Evolutionary conservation across 768 basidiomycete species (phyloP).

Genomic region (Xerocomus spinulosus): DNA sequence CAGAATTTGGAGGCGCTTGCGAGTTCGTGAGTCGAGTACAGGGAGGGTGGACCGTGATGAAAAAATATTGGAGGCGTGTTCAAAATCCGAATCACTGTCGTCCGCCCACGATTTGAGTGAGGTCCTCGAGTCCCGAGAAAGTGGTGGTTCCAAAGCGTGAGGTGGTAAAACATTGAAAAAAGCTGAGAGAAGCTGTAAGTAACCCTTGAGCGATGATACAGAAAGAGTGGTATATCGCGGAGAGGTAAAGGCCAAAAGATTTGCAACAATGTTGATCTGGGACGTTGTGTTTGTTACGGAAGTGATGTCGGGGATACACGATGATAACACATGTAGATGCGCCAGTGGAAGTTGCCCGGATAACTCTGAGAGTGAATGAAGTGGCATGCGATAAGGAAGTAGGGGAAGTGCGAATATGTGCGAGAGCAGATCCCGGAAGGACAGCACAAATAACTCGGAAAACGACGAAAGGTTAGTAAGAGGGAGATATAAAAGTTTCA

Average conservation of each 20-base stretch:
- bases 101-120: slow-evolving; percentile 17
- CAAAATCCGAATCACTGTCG: slow-evolving; percentile 42
- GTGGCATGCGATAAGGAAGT: slow-evolving; percentile 70
- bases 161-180: slow-evolving; percentile 53
- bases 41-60: slow-evolving; percentile 33
- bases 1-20: slow-evolving; percentile 59
- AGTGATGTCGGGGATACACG: slow-evolving; percentile 29
- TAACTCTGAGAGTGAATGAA: slow-evolving; percentile 57
- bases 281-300: slow-evolving; percentile 27
- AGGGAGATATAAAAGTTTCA: slow-evolving; percentile 25
- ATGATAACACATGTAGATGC: slow-evolving; percentile 32
- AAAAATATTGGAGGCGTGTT: slow-evolving; percentile 33
- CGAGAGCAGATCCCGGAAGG: slow-evolving; percentile 42
- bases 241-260: slow-evolving; percentile 59
- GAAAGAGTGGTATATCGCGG: slow-evolving; percentile 55
- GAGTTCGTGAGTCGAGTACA: slow-evolving; percentile 52
- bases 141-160: slow-evolving; percentile 46
- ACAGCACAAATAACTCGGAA: slow-evolving; percentile 21
- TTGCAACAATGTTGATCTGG: slow-evolving; percentile 63
- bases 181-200: slow-evolving; percentile 48
- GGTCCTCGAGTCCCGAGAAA: slow-evolving; percentile 13
- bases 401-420: slow-evolving; percentile 69
- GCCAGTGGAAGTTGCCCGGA: slow-evolving; percentile 60
- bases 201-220: slow-evolving; percentile 42
- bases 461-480: slow-evolving; percentile 30